Base-by-base conservation (phyloP, 768 basidiomycete species). In the Kwoniella pini region DNA sequence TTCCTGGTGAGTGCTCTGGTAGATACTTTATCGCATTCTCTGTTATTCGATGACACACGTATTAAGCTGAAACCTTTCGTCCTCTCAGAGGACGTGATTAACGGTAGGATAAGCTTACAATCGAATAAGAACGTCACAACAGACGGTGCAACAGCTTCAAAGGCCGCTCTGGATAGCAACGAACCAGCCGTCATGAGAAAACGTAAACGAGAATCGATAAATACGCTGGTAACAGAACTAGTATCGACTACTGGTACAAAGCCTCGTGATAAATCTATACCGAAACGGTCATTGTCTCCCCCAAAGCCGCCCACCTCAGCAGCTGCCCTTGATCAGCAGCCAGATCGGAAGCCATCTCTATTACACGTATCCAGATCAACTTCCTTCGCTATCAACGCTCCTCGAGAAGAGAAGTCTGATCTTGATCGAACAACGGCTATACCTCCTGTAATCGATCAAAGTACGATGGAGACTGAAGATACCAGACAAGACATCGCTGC, bases 101-200 rank as follows among this genome's bases (percentile, higher is more conserved):
- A 62, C 38, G 71, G 69, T 3, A 62, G 44, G 19, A 27, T 46
- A 19, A 46, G 38, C 1, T n/a, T 62, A 15, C 27, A 15, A 2
- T 40, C 48, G 12, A 42, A 53, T 4, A 59, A 43, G 45, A 59
- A 52, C 26, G 50, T 42, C 53, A 11, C 27, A 4, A 24, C 55
- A 38, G 62, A 65, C 4, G 61, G 63, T 33, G 43, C n/a, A 7
- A 27, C 3, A 33, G 1, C 44, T 43, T 33, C 19, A n/a, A 40
- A n/a, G 21, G 51, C 46, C 12, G 59, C 59, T 4, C 42, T 51
- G 22, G 59, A 61, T 7, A 54, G 54, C 30, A 49, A 67, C 21
- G 70, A 72, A 38, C 71, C 66, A n/a, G 73, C 72, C 10, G 70
- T 62, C 2, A 42, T 76, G 9, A 59, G 67, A 12, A 76, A 75